Evolutionary conservation across 805 yeast genomes (phyloP), one percentile per base, ranked within the genome.

Genomic region (Komagataella pseudopastoris): DNA sequence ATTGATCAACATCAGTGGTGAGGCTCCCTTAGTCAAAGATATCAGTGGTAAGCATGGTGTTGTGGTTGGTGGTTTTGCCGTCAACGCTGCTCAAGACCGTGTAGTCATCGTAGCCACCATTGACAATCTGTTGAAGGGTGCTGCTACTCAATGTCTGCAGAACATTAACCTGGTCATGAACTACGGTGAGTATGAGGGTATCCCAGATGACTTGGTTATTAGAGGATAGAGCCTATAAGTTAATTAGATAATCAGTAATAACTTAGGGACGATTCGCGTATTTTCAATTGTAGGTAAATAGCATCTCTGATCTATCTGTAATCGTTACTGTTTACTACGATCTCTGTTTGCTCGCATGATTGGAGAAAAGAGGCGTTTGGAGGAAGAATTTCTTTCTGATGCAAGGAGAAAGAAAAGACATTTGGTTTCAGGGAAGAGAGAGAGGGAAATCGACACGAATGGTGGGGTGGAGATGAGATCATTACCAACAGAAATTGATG

Each of bases 91-190:
- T 52, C 87, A 85, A 63, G 84, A 88, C 70, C 81, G 99, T 66
- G 95, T 89, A 20, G 98, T 93, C 22, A 74, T 93, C 51, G 93
- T 91, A 51, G 96, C 96, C 20, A 89, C 97, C 4, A 91, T 93
- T 60, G 99, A 93, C 65, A 93, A 93, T 67, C 74, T 93, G 63
- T 77, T 93, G 63, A 93, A 93, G 74, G 99, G 99, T 58, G 99
- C 99, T 47, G 95, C 97, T 48, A 93, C 99, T 16, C 99, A 93
- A 71, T 91, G 98, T 71, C 68, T 93, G 66, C 99, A 93, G 70
- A 93, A 93, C 73, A 86, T 95, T 67, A 93, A 93, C 68, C 74
- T 93, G 67, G 85, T 88, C 5, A 71, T 85, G 71, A 90, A 90
- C 22, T 93, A 88, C 67, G 91, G 86, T 49, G 99, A 93, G 71